A percentile compares a stretch with the other conserved stretches of the same genome.
phyloP scores from a whole-genome alignment of 2,329 filamentous ascomycete genomes.

The Byssochlamys sp. region DNA sequence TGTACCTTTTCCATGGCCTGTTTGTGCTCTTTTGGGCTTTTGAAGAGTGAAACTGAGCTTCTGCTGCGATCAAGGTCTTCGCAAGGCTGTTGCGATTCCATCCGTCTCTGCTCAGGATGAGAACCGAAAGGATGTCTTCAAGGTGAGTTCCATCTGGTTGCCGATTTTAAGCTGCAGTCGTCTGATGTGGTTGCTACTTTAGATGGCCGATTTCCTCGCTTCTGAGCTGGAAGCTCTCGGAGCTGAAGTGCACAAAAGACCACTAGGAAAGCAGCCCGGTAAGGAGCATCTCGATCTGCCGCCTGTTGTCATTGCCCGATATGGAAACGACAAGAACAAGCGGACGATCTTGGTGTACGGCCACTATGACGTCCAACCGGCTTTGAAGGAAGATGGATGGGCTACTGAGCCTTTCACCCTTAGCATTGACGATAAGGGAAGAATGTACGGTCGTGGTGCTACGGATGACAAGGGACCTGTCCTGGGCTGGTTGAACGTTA shows the following conservation, averaged over 20 bases:
- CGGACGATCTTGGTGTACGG: constrained; percentile 93
- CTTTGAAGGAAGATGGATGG: constrained; percentile 88
- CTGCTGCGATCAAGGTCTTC: constrained; percentile 42
- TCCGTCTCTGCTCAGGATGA: constrained; percentile 88
- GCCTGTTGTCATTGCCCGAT: constrained; percentile 82
- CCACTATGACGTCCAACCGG: constrained; percentile 97
- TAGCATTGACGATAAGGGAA: constrained; percentile 74
- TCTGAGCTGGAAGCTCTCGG: constrained; percentile 73
- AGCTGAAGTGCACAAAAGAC: constrained; percentile 75
- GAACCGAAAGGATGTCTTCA: constrained; percentile 81
- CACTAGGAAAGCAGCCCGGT: constrained; percentile 82
- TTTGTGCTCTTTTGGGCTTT: constrained; percentile 1
- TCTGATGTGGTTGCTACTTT: neutral
- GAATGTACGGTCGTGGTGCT: constrained; percentile 91
- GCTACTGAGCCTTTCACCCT: constrained; percentile 87
- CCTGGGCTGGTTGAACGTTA: constrained; percentile 92
- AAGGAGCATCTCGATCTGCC: constrained; percentile 85
- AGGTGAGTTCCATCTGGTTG: constrained; percentile 34
- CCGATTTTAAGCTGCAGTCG: neutral
- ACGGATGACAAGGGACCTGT: constrained; percentile 98
- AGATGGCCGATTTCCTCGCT: constrained; percentile 88
- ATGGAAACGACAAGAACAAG: constrained; percentile 86
- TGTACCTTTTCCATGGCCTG: constrained; percentile 11
- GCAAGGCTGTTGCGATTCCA: constrained; percentile 88
- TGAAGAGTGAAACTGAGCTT: constrained; percentile 6